Base-by-base conservation (phyloP, 345 rosid species). In the Rhizophora apiculata region DNA sequence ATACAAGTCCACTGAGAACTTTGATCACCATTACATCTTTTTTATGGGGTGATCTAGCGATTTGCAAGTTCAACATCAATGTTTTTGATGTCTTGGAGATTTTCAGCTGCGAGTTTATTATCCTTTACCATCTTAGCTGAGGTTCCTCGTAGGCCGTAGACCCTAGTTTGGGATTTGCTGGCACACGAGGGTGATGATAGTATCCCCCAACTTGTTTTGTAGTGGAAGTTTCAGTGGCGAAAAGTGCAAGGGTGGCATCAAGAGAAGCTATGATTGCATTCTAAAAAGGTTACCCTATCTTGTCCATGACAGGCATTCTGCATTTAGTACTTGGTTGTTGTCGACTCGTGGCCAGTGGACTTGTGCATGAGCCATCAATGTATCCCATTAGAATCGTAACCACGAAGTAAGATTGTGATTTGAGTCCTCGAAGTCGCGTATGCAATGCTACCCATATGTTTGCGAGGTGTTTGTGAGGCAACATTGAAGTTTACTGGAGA, bases 101-200 rank as follows among this genome's bases (percentile, higher is more conserved):
- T 18, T 0, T 19, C 21, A 19, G n/a, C 55, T 1, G 18, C 0
- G 1, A 0, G 1, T 4, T 51, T n/a, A 51, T 51, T n/a, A 3
- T n/a, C 6, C 2, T 51, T 51, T 4, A 5, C n/a, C 55, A 51
- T 51, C 4, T 16, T 6, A 0, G 3, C 7, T n/a, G 19, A 4
- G 2, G n/a, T 16, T 51, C 8, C n/a, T n/a, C 2, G 1, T 1
- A 51, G 21, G 6, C 7, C 6, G 6, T 16, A 2, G 0, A 51
- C 4, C 13, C 1, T 51, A 1, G 55, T n/a, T 51, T n/a, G 6
- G 2, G n/a, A 51, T 16, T n/a, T 51, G 1, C 0, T n/a, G 1
- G 0, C 6, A 1, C 19, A 51, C 1, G 24, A 13, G 0, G 0
- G 0, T 15, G 21, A 0, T 1, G 6, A 51, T 8, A 5, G 4